Evolutionary conservation across 306 rosid genomes (phyloP).

Genomic region (Lotus japonicus): DNA sequence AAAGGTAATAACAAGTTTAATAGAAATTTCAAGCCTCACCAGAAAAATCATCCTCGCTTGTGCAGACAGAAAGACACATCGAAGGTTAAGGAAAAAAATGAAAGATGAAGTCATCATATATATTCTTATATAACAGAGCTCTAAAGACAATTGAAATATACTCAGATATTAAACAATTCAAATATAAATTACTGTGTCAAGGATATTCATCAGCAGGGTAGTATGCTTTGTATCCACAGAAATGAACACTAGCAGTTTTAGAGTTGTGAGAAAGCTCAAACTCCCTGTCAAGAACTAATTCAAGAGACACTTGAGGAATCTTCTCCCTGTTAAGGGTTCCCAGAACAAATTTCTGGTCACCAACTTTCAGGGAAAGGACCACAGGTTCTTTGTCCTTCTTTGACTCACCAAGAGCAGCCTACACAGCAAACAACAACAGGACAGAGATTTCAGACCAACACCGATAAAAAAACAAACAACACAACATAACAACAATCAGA

Average conservation of each 20-base stretch:
- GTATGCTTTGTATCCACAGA: conserved; percentile 56
- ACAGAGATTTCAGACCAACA: neutral
- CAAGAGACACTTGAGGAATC: conserved; percentile 64
- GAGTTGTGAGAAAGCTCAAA: conserved; percentile 81
- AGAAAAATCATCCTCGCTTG: conserved; percentile 22
- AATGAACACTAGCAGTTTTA: conserved; percentile 57
- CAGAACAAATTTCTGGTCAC: conserved; percentile 57
- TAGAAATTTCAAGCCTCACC: conserved; percentile 33
- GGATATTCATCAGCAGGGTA: conserved; percentile 52
- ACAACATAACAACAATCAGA: neutral
- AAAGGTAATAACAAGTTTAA: neutral
- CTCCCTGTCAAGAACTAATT: conserved; percentile 70
- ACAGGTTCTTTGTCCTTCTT: conserved; percentile 53
- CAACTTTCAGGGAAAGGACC: conserved; percentile 42
- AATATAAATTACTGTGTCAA: neutral
- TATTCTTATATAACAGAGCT: neutral
- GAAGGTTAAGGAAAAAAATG: conserved; percentile 37
- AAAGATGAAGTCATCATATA: neutral
- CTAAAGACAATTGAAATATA: neutral
- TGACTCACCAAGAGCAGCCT: conserved; percentile 80
- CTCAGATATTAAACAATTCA: neutral
- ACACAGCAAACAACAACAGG: neutral
- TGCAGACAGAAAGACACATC: conserved; percentile 23
- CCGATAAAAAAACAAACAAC: neutral
- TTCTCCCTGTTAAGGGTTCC: conserved; percentile 57